Evolutionary conservation across 768 basidiomycete species (phyloP), one percentile per base, ranked within the genome.

Genomic region (Leccinellum albellum): DNA sequence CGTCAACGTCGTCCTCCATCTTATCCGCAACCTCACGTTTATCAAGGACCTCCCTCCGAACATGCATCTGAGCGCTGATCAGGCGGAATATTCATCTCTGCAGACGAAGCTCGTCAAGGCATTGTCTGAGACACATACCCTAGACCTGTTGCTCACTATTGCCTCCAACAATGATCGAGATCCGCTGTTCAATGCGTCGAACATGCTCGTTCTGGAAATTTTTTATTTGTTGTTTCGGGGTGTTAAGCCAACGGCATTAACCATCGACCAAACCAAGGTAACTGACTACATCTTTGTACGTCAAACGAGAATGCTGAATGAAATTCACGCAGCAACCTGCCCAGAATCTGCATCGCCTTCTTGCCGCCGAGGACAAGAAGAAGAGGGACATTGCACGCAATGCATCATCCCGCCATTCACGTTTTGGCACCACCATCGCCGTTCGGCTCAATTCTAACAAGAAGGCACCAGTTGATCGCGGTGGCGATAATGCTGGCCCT

Each of bases 371-470:
- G 74, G 84, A 84, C 59, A 82, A 80, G 55, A 78, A 77, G 42
- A 87, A 85, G 58, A 78, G 79, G 32, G 78, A 83, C 53, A 69
- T 81, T 24, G 78, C 82, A 0, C 79, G 83, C 49, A 75, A 78
- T 49, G 76, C 82, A 5, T 73, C 86, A 51, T 90, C 93, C 21
- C 83, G 97, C 31, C 97, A 99, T 74, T 93, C 94, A 24, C 86
- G 95, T 49, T 99, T 99, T 72, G 97, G 97, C 1, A 98, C 97
- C 3, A 98, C 95, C 9, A 87, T 98, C 61, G 76, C 88, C 21
- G 87, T 99, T 53, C 83, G 79, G 60, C 76, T 89, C 44, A 88
- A 86, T 57, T 70, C 85, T 14, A 81, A 79, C 60, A 84, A 82
- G 70, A 77, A 74, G 53, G 65, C 35, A 31, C 63, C 31, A 53